Base-by-base conservation (phyloP, 331 rosid genomes). In the Saraca asoca region DNA sequence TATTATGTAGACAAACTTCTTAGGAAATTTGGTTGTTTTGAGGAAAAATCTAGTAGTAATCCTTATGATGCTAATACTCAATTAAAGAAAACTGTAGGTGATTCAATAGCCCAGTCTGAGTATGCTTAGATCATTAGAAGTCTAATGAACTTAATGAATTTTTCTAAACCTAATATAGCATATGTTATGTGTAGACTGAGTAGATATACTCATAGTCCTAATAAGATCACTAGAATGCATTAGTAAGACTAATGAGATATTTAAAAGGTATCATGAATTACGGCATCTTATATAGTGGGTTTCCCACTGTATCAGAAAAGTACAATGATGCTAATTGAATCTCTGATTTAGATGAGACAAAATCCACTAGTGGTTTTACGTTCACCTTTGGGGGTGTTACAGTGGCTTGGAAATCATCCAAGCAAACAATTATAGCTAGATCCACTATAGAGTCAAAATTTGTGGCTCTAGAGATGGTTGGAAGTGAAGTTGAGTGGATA, bases 311-410 rank as follows among this genome's bases (percentile, higher is more conserved):
- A 24, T 24, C 3, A 24, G 31, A 24, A 24, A 3, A 24, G 3
- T 24, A 38, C 7, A 6, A 38, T 2, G 68, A 70, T 13, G 68
- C 75, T 3, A 70, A 37, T 2, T 44, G 17, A 58, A 48, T 48
- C 6, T 48, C 12, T 34, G 34, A 50, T 46, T 33, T 6, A 12
- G 5, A 58, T 11, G 56, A 51, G 33, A 20, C 12, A 51, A 60
- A 70, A 8, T 51, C n/a, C 18, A 49, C 55, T 1, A 51, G 52
- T 37, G 33, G 35, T 1, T 38, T 41, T 50, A 5, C 50, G 31
- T 24, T 24, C 31, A 24, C 31, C 31, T 24, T 24, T 24, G 31
- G 31, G 1, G 31, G 31, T 24, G 31, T 1, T 24, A 3, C 12
- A 0, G 24, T 31, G 2, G 41, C 56, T 51, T 71, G 31, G 41